phyloP scores from a whole-genome alignment of 2,329 filamentous ascomycete species.

The Pestalotiopsis sp. region DNA sequence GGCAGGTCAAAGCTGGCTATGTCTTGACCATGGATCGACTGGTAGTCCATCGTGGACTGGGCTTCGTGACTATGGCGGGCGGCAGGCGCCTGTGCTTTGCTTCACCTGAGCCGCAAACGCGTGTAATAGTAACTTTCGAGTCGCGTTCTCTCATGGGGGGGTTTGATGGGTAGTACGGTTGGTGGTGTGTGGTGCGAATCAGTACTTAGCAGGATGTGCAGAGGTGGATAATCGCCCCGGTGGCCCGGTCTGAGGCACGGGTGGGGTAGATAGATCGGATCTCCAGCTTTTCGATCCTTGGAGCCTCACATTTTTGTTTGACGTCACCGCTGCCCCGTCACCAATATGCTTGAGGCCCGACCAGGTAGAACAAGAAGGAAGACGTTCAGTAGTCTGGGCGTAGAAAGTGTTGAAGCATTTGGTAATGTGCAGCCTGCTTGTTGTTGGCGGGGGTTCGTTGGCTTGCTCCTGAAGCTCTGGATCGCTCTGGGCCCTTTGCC shows the following conservation, averaged over 20 bases:
- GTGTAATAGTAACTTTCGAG: background rate
- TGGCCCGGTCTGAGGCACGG: background rate
- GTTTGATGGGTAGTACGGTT: background rate
- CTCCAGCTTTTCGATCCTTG: background rate
- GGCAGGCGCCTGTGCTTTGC: background rate
- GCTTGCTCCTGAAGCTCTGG: too few relatives aligned
- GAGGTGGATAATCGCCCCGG: background rate
- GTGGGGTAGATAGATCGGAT: background rate
- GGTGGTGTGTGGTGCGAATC: background rate
- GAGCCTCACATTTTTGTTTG: background rate
- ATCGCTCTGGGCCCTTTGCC: too few relatives aligned
- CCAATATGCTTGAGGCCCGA: background rate
- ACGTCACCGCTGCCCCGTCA: background rate
- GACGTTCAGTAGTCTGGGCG: too few relatives aligned
- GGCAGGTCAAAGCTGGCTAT: constrained; percentile 59
- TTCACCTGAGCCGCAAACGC: background rate
- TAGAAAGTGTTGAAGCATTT: too few relatives aligned
- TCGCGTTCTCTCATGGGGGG: background rate
- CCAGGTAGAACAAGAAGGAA: too few relatives aligned
- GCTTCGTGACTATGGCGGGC: background rate
- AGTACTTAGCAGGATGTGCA: background rate
- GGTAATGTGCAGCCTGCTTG: too few relatives aligned
- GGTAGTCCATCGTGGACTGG: constrained; percentile 51
- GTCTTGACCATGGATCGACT: constrained; percentile 60
- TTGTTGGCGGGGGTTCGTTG: too few relatives aligned